Base-by-base conservation (phyloP, 2,329 filamentous ascomycete genomes). In the Fusarium temperatum region DNA sequence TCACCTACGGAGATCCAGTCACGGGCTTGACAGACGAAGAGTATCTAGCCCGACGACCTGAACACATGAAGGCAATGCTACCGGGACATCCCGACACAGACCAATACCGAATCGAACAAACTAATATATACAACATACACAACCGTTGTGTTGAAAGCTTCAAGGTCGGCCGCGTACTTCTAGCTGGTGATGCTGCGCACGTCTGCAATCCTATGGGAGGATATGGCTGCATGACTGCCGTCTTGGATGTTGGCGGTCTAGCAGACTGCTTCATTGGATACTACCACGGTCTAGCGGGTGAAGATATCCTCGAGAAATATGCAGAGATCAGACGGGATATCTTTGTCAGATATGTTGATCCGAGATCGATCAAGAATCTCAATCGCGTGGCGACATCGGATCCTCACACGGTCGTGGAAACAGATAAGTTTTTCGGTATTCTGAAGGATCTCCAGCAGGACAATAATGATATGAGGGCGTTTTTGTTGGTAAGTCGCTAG, bases 141-240 rank as follows among this genome's bases (percentile, higher is more conserved):
- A 66, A 66, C 4, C 63, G 63, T 5, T 66, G 63, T 20, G 63
- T 3, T 20, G 58, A 63, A 0, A 42, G n/a, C 18, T 66, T 66
- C 15, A 66, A 63, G 32, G 39, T 55, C 1, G 63, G 58, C 2
- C 58, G 58, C 2, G 17, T 66, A 0, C 36, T 66, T 4, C 58
- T 66, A 1, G 63, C 63, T 1, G 63, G 58, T 0, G 63, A 66
- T 22, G 63, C 63, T 20, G 63, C 63, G 6, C 58, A 66, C 13
- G 36, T 66, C 20, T 63, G 60, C 3, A 66, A 66, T 5, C 63
- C 63, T 2, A 66, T 63, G 63, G 63, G 63, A 1, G 63, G 63
- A 12, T 66, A 66, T 30, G 63, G 63, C 3, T 66, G 63, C 5
- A 66, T 66, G 63, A 41, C 39, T 5, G 63, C 63, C 4, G 63